A percentile compares a stretch with the other conserved stretches of the same genome.
phyloP scores from a whole-genome alignment of 768 basidiomycete species.

The Chlorophyllum brunneum region DNA sequence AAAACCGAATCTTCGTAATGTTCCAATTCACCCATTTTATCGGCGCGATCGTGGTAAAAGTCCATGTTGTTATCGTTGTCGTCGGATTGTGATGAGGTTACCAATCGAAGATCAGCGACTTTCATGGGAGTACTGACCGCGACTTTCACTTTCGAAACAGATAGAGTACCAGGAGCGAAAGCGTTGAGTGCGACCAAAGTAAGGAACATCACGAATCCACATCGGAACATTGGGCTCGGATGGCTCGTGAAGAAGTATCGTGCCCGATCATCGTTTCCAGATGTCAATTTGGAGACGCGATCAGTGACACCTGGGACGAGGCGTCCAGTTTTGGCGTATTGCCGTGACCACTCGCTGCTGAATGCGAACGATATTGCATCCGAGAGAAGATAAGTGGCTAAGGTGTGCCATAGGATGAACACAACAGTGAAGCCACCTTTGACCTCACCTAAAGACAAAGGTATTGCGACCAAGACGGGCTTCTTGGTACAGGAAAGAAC shows the following conservation, averaged over 20 bases:
- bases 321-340: neutral
- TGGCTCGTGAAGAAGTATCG: neutral
- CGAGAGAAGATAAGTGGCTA: neutral
- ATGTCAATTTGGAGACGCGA: neutral
- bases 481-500: neutral
- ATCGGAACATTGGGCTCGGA: neutral
- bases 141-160: neutral
- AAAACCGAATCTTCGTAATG: neutral
- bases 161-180: neutral
- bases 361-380: neutral
- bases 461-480: neutral
- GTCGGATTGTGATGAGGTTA: neutral
- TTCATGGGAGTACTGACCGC: neutral
- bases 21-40: neutral
- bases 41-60: neutral
- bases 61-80: neutral
- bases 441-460: neutral
- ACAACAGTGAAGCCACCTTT: slow-evolving; percentile 3
- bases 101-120: neutral
- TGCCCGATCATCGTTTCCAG: neutral
- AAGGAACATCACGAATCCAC: neutral
- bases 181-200: neutral
- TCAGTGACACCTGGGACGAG: neutral
- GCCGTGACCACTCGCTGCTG: neutral
- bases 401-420: neutral